Base-by-base conservation (phyloP, 2,329 filamentous ascomycete genomes). In the Aureobasidium pullulans region DNA sequence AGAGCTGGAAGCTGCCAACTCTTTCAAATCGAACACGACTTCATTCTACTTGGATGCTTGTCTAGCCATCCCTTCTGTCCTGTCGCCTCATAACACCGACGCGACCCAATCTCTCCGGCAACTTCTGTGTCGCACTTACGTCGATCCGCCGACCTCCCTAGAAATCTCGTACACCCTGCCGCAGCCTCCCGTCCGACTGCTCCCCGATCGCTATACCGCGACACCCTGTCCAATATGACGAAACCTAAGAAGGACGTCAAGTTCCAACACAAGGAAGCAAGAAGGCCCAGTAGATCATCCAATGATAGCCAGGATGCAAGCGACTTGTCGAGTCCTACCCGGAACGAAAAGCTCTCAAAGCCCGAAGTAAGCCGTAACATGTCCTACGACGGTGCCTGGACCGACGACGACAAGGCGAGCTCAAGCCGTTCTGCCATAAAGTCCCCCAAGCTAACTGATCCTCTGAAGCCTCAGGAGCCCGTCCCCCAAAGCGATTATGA, bases 401-500 rank as follows among this genome's bases (percentile, higher is more conserved):
- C 60, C 19, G 60, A 62, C 49, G 62, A 63, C 53, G 62, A 63
- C 34, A 63, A 63, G 60, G 60, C 59, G 23, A 59, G 53, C 58
- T 15, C 34, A 16, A 29, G 57, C 57, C 57, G 13, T 29, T 42
- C 13, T 47, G 10, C 11, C 11, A 8, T 31, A 23, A 23, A 23
- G 23, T 23, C 23, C n/a, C 32, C 40, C 23, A 44, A 10, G n/a
- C 37, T 59, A 29, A 62, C 58, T 11, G 16, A 36, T 32, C 34
- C 2, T 10, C 13, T 23, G 11, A 16, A 62, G 60, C 60, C 62
- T 28, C 43, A 60, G 31, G 44, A 42, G 46, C 62, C 49, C 48
- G 70, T 73, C 56, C 70, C 71, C 59, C 72, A 77, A 61, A 82
- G 84, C 66, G 94, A 96, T 63, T 96, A 95, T 73, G 91, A 97